These are phyloP conservation scores for Discostella stelligera DNA, from an alignment of 352 stramenopile species.

Conservation along the genomic window DNA sequence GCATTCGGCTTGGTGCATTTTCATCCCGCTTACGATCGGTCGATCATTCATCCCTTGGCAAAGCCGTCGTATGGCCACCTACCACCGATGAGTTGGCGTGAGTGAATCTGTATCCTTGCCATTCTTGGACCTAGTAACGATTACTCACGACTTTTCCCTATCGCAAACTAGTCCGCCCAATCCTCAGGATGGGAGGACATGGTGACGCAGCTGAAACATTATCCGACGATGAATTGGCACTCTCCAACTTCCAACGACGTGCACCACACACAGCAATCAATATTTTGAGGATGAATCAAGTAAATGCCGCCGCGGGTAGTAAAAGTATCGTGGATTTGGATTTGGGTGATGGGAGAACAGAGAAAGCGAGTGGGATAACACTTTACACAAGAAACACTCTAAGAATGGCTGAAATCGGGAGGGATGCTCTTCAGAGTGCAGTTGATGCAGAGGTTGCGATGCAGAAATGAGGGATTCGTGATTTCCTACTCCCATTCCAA, in stretches of 20 bases:
- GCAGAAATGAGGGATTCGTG: conserved; percentile 16
- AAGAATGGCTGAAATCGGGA: conserved; percentile 35
- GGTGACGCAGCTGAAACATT: conserved; percentile 38
- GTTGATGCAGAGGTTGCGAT: conserved; percentile 38
- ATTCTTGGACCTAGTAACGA: not conserved
- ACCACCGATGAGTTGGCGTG: conserved; percentile 52
- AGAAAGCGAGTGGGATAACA: conserved; percentile 53
- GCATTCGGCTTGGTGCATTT: conserved; percentile 61
- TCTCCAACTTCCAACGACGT: conserved; percentile 62
- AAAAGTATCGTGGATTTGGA: conserved; percentile 59
- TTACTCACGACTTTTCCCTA: not conserved
- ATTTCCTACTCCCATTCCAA: no score
- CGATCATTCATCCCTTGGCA: conserved; percentile 44
- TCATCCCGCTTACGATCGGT: conserved; percentile 60
- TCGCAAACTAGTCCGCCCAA: conserved; percentile 30
- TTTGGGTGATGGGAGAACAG: conserved; percentile 47
- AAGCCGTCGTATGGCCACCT: conserved; percentile 57
- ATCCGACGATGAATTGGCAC: conserved; percentile 53
- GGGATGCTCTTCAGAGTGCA: conserved; percentile 33
- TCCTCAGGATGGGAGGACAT: conserved; percentile 49
- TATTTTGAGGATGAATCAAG: conserved; percentile 57
- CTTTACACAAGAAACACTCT: conserved; percentile 56
- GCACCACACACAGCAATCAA: conserved; percentile 67
- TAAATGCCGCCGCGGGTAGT: conserved; percentile 35
- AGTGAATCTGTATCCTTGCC: conserved; percentile 4